Evolutionary conservation across 495 filamentous ascomycete genomes (phyloP), one percentile per base, ranked within the genome.

Genomic region (Parachaetomium inaequale): DNA sequence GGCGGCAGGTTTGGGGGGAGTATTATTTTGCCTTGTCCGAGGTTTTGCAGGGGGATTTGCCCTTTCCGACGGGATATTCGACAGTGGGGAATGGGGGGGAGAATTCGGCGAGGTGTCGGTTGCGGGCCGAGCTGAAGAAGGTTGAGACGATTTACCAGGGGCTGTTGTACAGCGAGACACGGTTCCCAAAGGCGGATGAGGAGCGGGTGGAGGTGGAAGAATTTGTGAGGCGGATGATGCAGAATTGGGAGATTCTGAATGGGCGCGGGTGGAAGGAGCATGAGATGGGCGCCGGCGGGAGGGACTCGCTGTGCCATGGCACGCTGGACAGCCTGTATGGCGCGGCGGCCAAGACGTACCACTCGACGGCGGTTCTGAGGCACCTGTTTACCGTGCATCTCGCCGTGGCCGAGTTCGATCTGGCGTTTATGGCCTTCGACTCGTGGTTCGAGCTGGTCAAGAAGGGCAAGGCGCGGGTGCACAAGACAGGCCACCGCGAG

Each of bases 341-440:
- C 21, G 92, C 92, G 29, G 89, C 94, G 11, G 89, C 88, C 2
- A 95, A 93, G 74, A 95, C 92, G 0, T 98, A 92, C 66, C 94
- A 98, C 70, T 98, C 95, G 2, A 93, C 92, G 6, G 74, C 88
- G 25, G 86, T 98, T 55, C 76, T 98, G 31, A 81, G 93, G 57
- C 87, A 95, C 70, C 80, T 98, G 1, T 98, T 98, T 65, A 89
- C 86, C 15, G 87, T 96, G 6, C 94, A 98, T 74, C 79, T 88
- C 3, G 81, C 90, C 2, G 77, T 96, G 42, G 91, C 91, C 15
- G 92, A 98, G 58, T 96, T 96, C 65, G 85, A 91, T 58, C 79
- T 97, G 43, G 94, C 93, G 4, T 80, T 93, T 65, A 88, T 90
- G 67, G 87, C 95, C 1, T 88, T 96, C 56, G 86, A 93, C 71